Base-by-base conservation (phyloP, 2,329 filamentous ascomycete genomes). In the Chaetomiaceae sp. region DNA sequence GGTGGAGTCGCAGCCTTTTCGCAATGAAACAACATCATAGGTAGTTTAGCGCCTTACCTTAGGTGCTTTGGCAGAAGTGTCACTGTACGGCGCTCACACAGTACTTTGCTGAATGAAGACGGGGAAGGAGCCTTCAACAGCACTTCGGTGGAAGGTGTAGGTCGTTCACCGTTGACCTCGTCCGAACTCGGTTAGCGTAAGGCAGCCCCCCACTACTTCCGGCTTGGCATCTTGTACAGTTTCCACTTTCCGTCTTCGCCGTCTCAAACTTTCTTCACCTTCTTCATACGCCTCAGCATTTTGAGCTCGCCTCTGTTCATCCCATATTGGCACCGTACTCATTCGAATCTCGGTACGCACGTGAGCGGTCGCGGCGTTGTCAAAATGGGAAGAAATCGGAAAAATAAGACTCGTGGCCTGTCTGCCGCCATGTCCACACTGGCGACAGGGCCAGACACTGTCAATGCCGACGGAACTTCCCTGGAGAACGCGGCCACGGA, bases 361-460 rank as follows among this genome's bases (percentile, higher is more conserved):
- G n/a, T n/a, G n/a, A n/a, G 6, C 12, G 12, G 6, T 6, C 29
- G 14, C 10, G 19, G 12, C n/a, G 29, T 29, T 5, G n/a, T 24
- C 17, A 34, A 20, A 17, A 59, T 59, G 59, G 57, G 57, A 5
- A 59, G 57, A 42, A 56, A 53, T 33, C 49, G 33, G 19, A 60
- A 60, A 38, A 57, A 56, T 37, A 55, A 51, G 33, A 52, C n/a
- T 11, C 52, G 50, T 34, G 47, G 49, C 36, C 10, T 48, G 4
- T 41, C 49, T 18, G 40, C 47, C 18, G 42, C 37, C 20, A 37
- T 50, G 38, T 38, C 47, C 12, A 48, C 45, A 5, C 26, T 44
- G 10, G 27, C 48, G 8, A 42, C 47, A 33, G 38, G 17, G 6
- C 20, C 4, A 34, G 29, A 22, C 9, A 3, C 22, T 8, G 39